Evolutionary conservation across 805 yeast genomes (phyloP).

Genomic region (Suhomyces xylopsoci): DNA sequence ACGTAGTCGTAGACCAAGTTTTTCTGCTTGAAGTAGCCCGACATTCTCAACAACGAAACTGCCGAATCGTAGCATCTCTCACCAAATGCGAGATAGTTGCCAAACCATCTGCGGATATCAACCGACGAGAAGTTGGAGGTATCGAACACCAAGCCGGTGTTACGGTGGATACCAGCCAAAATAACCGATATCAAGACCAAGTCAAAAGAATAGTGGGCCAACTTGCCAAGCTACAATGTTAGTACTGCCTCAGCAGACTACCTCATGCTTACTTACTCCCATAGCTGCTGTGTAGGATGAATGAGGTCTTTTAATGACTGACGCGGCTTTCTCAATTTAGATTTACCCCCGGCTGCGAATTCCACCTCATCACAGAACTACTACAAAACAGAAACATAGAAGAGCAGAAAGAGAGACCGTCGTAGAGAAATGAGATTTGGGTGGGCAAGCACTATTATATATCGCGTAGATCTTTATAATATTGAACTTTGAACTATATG

Average conservation of each 20-base stretch:
- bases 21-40: conserved; percentile 51
- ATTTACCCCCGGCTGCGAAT: background rate
- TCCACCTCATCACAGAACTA: background rate
- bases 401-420: too few relatives aligned
- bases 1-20: conserved; percentile 36
- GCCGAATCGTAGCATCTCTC: conserved; percentile 54
- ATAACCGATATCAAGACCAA: conserved; percentile 75
- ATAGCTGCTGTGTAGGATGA: background rate
- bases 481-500: too few relatives aligned
- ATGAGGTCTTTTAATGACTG: background rate
- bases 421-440: too few relatives aligned
- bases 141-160: conserved; percentile 69
- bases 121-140: conserved; percentile 48
- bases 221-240: conserved; percentile 50
- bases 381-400: background rate
- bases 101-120: conserved; percentile 46
- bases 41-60: conserved; percentile 42
- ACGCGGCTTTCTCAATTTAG: background rate
- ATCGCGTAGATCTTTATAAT: too few relatives aligned
- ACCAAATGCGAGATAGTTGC: conserved; percentile 56
- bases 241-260: background rate
- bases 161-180: conserved; percentile 80
- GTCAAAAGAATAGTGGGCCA: conserved; percentile 73
- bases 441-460: too few relatives aligned
- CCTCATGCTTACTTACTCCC: conserved; percentile 6